Evolutionary conservation across 2,329 filamentous ascomycete genomes (phyloP).

Genomic region (Chrysoporthe cubensis): DNA sequence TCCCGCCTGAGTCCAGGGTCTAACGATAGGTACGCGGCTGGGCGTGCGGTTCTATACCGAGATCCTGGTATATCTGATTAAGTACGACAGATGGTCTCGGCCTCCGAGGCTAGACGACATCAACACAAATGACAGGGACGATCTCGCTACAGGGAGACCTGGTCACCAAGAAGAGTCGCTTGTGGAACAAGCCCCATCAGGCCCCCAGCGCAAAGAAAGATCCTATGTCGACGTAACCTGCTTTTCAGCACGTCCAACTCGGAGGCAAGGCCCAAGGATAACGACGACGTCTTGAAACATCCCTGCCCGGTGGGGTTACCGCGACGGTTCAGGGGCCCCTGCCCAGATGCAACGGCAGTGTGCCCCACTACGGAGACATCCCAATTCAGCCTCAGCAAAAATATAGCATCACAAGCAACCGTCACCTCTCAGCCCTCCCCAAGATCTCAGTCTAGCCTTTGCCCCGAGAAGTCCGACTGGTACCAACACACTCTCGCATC

Average conservation of each 20-base stretch:
- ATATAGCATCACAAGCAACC: not conserved
- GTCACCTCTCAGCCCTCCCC: too few relatives aligned
- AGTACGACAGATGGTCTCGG: not conserved
- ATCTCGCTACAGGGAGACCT: too few relatives aligned
- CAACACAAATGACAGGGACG: too few relatives aligned
- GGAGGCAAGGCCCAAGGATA: not conserved
- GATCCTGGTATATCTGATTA: conserved; percentile 1
- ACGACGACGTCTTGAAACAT: not conserved
- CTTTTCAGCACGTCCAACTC: not conserved
- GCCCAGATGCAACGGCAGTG: not conserved
- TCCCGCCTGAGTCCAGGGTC: not conserved
- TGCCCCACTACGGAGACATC: not conserved
- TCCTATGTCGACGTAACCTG: too few relatives aligned
- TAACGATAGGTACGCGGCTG: not conserved
- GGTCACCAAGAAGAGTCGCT: too few relatives aligned
- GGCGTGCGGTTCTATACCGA: conserved; percentile 4
- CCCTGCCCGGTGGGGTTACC: not conserved
- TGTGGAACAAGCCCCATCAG: too few relatives aligned
- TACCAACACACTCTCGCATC: not conserved
- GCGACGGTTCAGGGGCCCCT: not conserved
- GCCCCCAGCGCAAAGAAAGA: too few relatives aligned
- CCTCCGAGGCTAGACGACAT: too few relatives aligned
- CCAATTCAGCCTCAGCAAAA: not conserved
- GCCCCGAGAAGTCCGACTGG: too few relatives aligned
- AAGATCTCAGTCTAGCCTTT: too few relatives aligned